phyloP scores from a whole-genome alignment of 192 early-diverging fungal genomes.

The Backusella parvicylindrica region DNA sequence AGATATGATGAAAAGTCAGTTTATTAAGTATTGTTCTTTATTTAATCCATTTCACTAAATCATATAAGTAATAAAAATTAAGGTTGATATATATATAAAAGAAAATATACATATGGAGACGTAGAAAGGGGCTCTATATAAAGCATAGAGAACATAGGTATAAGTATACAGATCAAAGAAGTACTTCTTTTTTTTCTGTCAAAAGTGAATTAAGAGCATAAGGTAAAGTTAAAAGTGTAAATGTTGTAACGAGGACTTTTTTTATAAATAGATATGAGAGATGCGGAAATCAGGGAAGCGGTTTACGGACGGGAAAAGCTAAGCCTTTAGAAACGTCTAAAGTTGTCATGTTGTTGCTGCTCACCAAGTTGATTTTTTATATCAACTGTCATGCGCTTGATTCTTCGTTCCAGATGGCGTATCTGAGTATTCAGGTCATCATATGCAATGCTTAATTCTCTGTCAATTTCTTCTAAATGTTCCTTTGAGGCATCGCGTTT shows the following conservation, averaged over 20 bases:
- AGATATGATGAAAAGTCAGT: not conserved
- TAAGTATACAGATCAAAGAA: not conserved
- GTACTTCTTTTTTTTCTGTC: not conserved
- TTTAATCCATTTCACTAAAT: not conserved
- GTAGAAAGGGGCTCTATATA: not conserved
- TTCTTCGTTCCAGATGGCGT: constrained; percentile 24
- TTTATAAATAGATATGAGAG: not conserved
- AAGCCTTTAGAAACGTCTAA: not conserved
- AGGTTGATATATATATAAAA: not conserved
- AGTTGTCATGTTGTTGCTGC: not conserved
- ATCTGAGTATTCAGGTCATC: constrained; percentile 27
- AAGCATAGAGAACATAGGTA: not conserved
- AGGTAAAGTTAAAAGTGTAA: not conserved
- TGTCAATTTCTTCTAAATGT: constrained; percentile 27
- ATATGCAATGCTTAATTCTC: constrained; percentile 29
- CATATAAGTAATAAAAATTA: not conserved
- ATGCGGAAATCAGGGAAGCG: not conserved
- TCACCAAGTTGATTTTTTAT: constrained; percentile 4
- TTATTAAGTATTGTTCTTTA: not conserved
- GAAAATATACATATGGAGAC: not conserved
- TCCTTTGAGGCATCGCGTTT: constrained; percentile 1
- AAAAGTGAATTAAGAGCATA: not conserved
- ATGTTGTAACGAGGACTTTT: not conserved
- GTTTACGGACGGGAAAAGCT: not conserved
- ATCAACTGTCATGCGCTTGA: constrained; percentile 17